Percentiles rank a stretch among this genome's conserved stretches.
phyloP scores from a whole-genome alignment of 75 land plant species.

The Larix kaempferi region DNA sequence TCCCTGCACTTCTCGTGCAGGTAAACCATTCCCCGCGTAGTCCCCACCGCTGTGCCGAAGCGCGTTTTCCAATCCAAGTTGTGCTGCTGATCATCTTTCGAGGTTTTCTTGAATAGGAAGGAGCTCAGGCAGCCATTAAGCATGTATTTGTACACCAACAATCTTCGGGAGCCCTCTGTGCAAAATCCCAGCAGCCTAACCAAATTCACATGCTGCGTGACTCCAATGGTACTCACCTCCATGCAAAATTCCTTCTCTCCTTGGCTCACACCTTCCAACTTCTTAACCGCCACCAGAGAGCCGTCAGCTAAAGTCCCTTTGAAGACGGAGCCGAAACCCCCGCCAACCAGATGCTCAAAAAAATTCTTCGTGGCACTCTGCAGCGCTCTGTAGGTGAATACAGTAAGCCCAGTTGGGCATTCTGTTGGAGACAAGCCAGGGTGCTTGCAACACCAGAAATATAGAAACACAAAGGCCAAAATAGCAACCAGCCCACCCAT shows the following conservation, averaged over 20 bases:
- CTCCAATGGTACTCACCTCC: slow-evolving; percentile 27
- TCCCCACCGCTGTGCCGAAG: too few species aligned
- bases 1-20: too few species aligned
- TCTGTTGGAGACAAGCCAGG: too few species aligned
- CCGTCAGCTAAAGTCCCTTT: slow-evolving; percentile 17
- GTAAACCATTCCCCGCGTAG: too few species aligned
- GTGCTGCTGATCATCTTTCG: too few species aligned
- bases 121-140: slow-evolving; percentile 1
- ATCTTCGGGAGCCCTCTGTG: slow-evolving; percentile 10
- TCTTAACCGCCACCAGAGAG: slow-evolving; percentile 21
- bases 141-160: too few species aligned
- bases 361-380: slow-evolving; percentile 19
- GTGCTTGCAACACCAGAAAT: too few species aligned
- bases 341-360: background rate
- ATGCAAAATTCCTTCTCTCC: slow-evolving; percentile 32
- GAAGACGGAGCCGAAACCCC: slow-evolving; percentile 9
- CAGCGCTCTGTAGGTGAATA: slow-evolving; percentile 14
- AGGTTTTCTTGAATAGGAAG: too few species aligned
- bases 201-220: slow-evolving; percentile 35
- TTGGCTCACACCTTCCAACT: slow-evolving; percentile 10
- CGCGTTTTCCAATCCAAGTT: too few species aligned
- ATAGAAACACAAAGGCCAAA: too few species aligned
- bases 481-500: too few species aligned
- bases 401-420: background rate
- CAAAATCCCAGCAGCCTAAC: slow-evolving; percentile 30